Base-by-base conservation (phyloP, 176 grass and related monocot species). In the Dendrocalamus sinicus region DNA sequence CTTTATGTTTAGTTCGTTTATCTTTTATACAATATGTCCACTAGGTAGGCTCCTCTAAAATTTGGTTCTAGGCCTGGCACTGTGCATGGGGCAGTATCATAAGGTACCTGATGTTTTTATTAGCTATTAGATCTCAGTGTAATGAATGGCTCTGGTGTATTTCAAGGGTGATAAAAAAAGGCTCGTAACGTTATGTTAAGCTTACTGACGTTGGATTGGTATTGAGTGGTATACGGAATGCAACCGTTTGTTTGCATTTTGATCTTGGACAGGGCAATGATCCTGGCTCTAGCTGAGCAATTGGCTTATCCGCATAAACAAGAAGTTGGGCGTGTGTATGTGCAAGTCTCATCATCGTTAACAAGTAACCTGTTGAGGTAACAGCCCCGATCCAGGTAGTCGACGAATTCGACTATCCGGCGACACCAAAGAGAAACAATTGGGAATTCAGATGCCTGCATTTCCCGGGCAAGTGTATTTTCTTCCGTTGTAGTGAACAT, bases 21-120 rank as follows among this genome's bases (percentile, higher is more conserved):
- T 35, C 3, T 35, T 35, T 35, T 35, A 4, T 35, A 35, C 32
- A 32, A 32, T 28, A 28, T 1, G 26, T 28, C 26, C 26, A 28
- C 26, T 28, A 28, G 26, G 26, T 28, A 28, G 0, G 26, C 26
- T 1, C 26, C 26, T 28, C 26, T 28, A 35, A 35, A 35, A 35
- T 35, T 35, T 35, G 2, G 0, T 35, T 35, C 0, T 4, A 3
- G 3, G 32, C 0, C 3, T 35, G 32, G 3, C 0, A 35, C 32
- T 35, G 3, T 35, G 32, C 32, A 35, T 35, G 32, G 0, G 32
- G 0, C 32, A 35, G 3, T 35, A 4, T 2, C 32, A 35, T 3
- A 35, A 35, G 32, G 32, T 35, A 35, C 32, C 0, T 35, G 0
- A 35, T 35, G 32, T 35, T 35, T 1, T 30, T 30, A 30, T n/a